A percentile compares a stretch with the other conserved stretches of the same genome.
Evolutionary conservation across 2,329 filamentous ascomycete genomes (phyloP).

Genomic region (Ophiostoma australiae): DNA sequence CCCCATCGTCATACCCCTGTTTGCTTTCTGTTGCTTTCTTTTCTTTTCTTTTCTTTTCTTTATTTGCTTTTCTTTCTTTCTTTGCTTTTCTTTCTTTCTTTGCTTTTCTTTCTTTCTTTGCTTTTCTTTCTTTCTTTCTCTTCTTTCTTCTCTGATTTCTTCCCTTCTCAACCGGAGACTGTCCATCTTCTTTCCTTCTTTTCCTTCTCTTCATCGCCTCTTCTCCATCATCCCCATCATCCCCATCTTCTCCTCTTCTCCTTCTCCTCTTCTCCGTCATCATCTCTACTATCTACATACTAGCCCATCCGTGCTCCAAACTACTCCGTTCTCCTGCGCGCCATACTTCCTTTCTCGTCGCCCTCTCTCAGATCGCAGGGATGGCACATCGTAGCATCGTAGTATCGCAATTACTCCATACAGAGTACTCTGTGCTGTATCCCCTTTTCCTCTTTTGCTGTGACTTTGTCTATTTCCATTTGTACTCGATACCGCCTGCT

Average conservation of each 20-base stretch:
- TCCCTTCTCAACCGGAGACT: neutral
- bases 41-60: neutral
- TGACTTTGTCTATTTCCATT: neutral
- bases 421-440: neutral
- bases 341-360: slow-evolving; percentile 6
- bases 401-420: neutral
- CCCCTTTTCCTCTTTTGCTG: neutral
- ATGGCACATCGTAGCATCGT: neutral
- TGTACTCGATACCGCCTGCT: neutral
- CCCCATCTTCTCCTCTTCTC: neutral
- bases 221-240: too few species aligned
- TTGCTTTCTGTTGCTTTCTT: neutral
- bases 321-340: neutral
- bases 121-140: neutral
- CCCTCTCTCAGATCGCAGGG: neutral
- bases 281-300: neutral
- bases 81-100: neutral
- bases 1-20: too few species aligned
- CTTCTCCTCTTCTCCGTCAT: neutral
- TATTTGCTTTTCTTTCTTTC: neutral
- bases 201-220: neutral
- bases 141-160: neutral
- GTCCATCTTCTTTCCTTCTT: too few species aligned
- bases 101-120: neutral
- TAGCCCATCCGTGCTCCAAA: neutral